Base-by-base conservation (phyloP, 2,329 filamentous ascomycete genomes). In the Aureobasidium leucospermi region DNA sequence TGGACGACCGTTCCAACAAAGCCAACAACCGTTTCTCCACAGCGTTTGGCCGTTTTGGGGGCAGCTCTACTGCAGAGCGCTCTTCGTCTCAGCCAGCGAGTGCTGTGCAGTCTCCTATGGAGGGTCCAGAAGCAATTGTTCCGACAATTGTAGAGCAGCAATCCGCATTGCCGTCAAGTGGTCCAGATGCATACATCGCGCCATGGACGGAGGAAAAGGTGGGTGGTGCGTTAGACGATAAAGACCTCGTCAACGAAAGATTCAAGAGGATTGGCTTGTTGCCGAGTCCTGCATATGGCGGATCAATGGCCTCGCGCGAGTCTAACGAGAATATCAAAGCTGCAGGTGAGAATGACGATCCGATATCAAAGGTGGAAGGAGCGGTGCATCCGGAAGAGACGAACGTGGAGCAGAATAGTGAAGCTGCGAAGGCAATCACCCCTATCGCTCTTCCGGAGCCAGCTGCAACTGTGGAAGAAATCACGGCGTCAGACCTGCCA, bases 241-340 rank as follows among this genome's bases (percentile, higher is more conserved):
- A 58, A 16, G 43, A 58, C 3, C 38, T 45, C 34, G 56, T 48
- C 56, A 61, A 56, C 19, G 48, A 59, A 7, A 47, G 42, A 11
- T 42, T 52, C 29, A 46, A 38, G 28, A 41, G 61, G 41, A 42
- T 63, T 13, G 62, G 62, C 34, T 32, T 63, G 8, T 45, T 63
- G 13, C 62, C 62, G 7, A 63, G 62, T 48, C 62, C 62, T n/a
- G 58, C 39, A 1, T 56, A 46, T 28, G 42, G 41, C 13, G 58
- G 55, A 1, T 60, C 61, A n/a, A 59, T 59, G 58, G 41, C 8
- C 8, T 57, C 47, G 15, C 45, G 47, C 15, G 52, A 53, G 13
- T 53, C 49, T 13, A 58, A 41, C 15, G 53, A 51, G 23, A 59
- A 57, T 31, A 48, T 56, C 9, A 46, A 36, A 29, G 16, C 8